Percentiles rank a stretch among this genome's conserved stretches.
phyloP scores from a whole-genome alignment of 2,329 filamentous ascomycete genomes.

The Coniochaeta sp. region DNA sequence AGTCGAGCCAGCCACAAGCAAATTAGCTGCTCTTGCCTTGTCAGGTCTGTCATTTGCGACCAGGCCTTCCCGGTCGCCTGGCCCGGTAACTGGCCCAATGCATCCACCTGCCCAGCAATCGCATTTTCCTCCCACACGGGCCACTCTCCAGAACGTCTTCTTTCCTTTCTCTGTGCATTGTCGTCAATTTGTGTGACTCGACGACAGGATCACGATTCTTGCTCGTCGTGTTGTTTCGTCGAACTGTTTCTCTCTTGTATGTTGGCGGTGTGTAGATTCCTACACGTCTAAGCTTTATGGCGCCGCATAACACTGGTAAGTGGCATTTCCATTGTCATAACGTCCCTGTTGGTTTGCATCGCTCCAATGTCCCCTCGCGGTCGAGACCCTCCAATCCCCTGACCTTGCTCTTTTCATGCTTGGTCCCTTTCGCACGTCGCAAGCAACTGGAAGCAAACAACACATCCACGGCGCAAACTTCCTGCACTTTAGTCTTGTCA shows the following conservation, averaged over 20 bases:
- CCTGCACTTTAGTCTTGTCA: not conserved
- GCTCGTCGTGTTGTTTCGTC: not conserved
- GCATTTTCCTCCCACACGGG: not conserved
- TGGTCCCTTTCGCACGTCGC: not conserved
- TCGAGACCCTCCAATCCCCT: not conserved
- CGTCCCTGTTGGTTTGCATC: not conserved
- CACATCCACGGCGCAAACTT: not conserved
- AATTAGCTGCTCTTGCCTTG: not conserved
- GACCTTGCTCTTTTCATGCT: not conserved
- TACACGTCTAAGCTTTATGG: conserved; percentile 2
- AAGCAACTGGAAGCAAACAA: not conserved
- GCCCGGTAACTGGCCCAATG: not conserved
- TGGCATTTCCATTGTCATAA: not conserved
- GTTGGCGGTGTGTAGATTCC: not conserved
- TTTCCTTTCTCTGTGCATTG: not conserved
- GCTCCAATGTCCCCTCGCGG: not conserved
- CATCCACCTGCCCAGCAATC: too few relatives aligned
- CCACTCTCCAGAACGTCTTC: not conserved
- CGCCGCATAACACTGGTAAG: conserved; percentile 1
- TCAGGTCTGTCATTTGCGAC: not conserved
- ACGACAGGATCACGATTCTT: not conserved
- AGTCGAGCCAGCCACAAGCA: not conserved
- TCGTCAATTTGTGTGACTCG: not conserved
- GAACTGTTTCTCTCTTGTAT: not conserved
- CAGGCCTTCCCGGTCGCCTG: not conserved